Evolutionary conservation across 768 basidiomycete species (phyloP).

Genomic region (Phanerochaete sordida): DNA sequence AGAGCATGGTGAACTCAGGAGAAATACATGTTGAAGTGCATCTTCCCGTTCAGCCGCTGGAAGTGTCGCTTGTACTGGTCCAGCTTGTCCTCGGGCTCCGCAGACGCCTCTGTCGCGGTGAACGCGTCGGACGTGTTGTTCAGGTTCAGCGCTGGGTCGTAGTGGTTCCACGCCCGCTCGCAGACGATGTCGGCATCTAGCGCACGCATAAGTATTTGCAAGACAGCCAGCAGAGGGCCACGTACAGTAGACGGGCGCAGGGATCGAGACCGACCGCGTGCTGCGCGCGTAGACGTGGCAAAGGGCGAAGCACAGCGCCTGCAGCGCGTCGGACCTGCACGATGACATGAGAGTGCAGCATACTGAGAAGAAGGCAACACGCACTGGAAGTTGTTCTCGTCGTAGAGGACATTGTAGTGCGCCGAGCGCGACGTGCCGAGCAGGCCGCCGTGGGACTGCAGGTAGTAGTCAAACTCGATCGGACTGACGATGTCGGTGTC

Average conservation of each 20-base stretch:
- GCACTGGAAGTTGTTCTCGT: constrained; percentile 62
- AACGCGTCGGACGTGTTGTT: too few species aligned
- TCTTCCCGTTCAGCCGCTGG: too few species aligned
- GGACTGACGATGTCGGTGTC: constrained; percentile 70
- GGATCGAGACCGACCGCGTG: constrained; percentile 79
- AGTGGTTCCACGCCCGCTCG: constrained; percentile 77
- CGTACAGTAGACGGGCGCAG: constrained; percentile 80
- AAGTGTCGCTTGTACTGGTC: too few species aligned
- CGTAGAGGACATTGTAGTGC: constrained; percentile 49
- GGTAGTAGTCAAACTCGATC: constrained; percentile 72
- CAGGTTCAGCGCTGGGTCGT: constrained; percentile 57
- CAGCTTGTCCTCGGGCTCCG: too few species aligned
- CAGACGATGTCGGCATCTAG: constrained; percentile 77
- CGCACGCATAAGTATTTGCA: background rate
- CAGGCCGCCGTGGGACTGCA: constrained; percentile 74
- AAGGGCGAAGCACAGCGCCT: constrained; percentile 67
- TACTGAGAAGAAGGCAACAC: background rate
- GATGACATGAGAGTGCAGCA: background rate
- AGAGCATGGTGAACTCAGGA: too few species aligned
- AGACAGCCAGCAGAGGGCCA: too few species aligned
- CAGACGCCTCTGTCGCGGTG: too few species aligned
- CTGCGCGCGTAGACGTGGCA: constrained; percentile 81
- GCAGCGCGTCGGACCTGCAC: constrained; percentile 66
- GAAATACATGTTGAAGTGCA: too few species aligned
- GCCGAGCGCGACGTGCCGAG: constrained; percentile 72